Percentiles rank a stretch among this genome's conserved stretches.
These are phyloP conservation scores for Cyclaneusma minus DNA, from an alignment of 2,329 filamentous ascomycete species.

Conservation along the genomic window DNA sequence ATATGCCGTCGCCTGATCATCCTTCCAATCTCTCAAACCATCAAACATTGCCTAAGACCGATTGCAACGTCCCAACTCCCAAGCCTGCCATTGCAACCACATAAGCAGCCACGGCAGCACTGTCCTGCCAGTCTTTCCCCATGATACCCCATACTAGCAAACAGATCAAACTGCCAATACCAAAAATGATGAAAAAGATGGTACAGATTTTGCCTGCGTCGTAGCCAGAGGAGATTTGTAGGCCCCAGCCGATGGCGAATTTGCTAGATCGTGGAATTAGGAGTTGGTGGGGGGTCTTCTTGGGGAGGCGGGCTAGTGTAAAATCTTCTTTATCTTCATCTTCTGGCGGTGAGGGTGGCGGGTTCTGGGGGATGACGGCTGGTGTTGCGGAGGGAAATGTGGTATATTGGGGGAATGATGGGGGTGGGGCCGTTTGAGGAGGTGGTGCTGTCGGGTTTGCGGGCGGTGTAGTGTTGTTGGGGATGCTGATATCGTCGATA, in stretches of 20 bases:
- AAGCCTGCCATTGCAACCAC: slow-evolving; percentile 9
- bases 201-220: slow-evolving; percentile 9
- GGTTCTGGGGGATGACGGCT: too few species aligned
- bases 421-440: too few species aligned
- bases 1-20: too few species aligned
- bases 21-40: too few species aligned
- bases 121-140: slow-evolving; percentile 10
- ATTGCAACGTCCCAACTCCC: slow-evolving; percentile 8
- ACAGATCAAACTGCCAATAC: slow-evolving; percentile 8
- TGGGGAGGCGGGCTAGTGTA: slow-evolving; percentile 9
- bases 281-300: slow-evolving; percentile 12
- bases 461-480: too few species aligned
- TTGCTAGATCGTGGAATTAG: too few species aligned
- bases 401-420: too few species aligned
- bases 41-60: too few species aligned
- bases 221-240: slow-evolving; percentile 10
- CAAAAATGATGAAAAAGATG: slow-evolving; percentile 7
- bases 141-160: slow-evolving; percentile 6
- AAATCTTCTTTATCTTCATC: slow-evolving; percentile 5
- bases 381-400: too few species aligned
- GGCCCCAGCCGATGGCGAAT: slow-evolving; percentile 12
- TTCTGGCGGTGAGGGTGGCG: too few species aligned
- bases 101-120: slow-evolving; percentile 9
- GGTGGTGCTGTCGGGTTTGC: too few species aligned
- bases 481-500: too few species aligned